A percentile compares a stretch with the other conserved stretches of the same genome.
Conservation (phyloP, 495 filamentous ascomycete genomes). For the Xylaria acuta region DNA sequence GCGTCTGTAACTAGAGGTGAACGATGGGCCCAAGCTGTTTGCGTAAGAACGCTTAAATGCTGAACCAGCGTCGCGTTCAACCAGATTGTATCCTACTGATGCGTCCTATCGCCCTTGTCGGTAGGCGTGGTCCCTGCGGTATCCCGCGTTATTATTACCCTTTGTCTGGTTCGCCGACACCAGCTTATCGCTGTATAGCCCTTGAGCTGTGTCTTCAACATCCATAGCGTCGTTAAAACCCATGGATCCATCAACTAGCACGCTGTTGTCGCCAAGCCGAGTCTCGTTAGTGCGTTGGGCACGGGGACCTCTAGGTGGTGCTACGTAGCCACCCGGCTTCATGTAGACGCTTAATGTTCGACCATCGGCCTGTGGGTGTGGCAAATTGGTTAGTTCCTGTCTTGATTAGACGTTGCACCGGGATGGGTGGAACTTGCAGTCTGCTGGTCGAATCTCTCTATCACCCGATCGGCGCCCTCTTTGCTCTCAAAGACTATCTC, state of each 20-base stretch:
- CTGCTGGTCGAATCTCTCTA: constrained; percentile 86
- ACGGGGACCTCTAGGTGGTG: constrained; percentile 38
- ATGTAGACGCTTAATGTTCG: constrained; percentile 77
- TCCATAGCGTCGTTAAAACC: constrained; percentile 67
- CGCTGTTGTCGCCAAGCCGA: constrained; percentile 48
- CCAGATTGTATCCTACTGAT: background rate
- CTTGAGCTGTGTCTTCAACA: constrained; percentile 39
- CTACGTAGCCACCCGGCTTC: constrained; percentile 55
- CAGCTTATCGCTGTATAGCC: constrained; percentile 53
- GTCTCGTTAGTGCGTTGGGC: constrained; percentile 48
- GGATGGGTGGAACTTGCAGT: constrained; percentile 61
- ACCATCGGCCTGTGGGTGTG: constrained; percentile 76
- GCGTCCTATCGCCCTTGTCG: constrained; percentile 27
- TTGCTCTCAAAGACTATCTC: constrained; percentile 84
- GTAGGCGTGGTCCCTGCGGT: constrained; percentile 47
- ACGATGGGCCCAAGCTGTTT: background rate
- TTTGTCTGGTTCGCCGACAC: constrained; percentile 30
- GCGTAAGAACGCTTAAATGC: background rate
- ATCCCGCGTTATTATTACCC: constrained; percentile 28
- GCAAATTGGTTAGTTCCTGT: constrained; percentile 16
- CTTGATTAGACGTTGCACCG: background rate
- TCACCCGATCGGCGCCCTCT: constrained; percentile 77
- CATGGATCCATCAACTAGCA: constrained; percentile 65
- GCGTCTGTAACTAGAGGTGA: background rate
- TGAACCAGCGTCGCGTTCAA: background rate